Base-by-base conservation (phyloP, 1,139 yeast genomes). In the Nakaseomyces sp. region DNA sequence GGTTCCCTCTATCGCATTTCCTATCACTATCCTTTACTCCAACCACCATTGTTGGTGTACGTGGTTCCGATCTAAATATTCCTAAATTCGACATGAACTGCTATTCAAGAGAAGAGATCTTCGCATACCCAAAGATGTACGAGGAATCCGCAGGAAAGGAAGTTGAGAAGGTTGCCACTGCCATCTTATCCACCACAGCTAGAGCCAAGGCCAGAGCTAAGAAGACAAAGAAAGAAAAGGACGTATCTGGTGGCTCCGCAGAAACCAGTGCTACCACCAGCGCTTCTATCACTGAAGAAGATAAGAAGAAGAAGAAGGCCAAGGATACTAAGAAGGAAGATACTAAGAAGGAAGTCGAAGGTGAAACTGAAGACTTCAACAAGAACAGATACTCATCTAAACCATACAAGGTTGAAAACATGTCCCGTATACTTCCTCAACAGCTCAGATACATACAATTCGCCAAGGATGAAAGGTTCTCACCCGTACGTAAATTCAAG, bases 1-100 rank as follows among this genome's bases (percentile, higher is more conserved):
- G 98, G 98, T 93, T 82, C 78, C 98, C 99, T 51, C 73, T 89
- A 49, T 80, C 96, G 1, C 97, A 91, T 68, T 93, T 91, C 69
- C 70, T 91, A 57, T 82, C 95, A 16, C 75, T 93, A 55, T 86
- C 97, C 25, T 89, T 89, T 65, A 77, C 94, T 5, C 96, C 98
- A 43, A 93, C 98, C 2, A 79, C 94, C 5, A 75, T 91, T 24
- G 80, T 87, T 56, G 96, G 96, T 51, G 86, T 91, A 9, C 80
- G 81, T 50, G 56, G 63, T 30, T 82, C 77, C 50, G 95, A 89
- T 65, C 74, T 91, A 64, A 81, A 81, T 64, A 83, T 87, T 46
- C 98, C 98, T 40, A 76, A 84, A 60, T 81, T 91, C 58, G 79
- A 80, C 43, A 71, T 91, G 49, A 77, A 81, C 55, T 87, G 95